A percentile compares a stretch with the other conserved stretches of the same genome.
These are phyloP conservation scores for Acacia concinna DNA, from an alignment of 331 rosid species.

Conservation along the genomic window DNA sequence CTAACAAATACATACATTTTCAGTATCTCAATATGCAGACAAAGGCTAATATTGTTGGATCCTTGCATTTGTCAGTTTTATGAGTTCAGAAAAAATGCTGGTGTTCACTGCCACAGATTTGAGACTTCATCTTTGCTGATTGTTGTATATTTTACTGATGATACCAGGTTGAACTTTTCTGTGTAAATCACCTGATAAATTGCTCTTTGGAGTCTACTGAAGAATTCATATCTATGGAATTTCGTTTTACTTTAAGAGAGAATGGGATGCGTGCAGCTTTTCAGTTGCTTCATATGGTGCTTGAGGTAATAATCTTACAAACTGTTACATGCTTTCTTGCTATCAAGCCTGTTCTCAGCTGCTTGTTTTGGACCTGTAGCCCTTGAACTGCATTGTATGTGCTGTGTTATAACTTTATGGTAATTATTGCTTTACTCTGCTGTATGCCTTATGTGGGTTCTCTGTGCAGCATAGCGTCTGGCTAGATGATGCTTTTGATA, in stretches of 20 bases:
- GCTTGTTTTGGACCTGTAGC: neutral
- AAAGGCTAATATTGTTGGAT: neutral
- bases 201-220: conserved; percentile 98
- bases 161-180: conserved; percentile 92
- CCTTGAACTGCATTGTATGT: neutral
- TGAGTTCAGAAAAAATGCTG: neutral
- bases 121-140: conserved; percentile 28
- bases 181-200: conserved; percentile 93
- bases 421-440: conserved; percentile 5
- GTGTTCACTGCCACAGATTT: neutral
- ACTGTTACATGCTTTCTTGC: neutral
- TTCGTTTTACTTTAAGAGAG: conserved; percentile 95
- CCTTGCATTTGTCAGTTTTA: neutral
- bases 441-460: conserved; percentile 36
- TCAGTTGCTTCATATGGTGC: conserved; percentile 98
- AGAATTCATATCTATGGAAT: conserved; percentile 98
- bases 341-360: conserved; percentile 6
- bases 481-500: conserved; percentile 96
- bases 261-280: conserved; percentile 98
- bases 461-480: conserved; percentile 94
- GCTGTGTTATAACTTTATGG: neutral
- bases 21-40: neutral
- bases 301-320: conserved; percentile 69
- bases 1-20: neutral
- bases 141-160: conserved; percentile 23